Percentiles rank a stretch among this genome's conserved stretches.
These are phyloP conservation scores for Corniculantispora saksenae DNA, from an alignment of 2,329 filamentous ascomycete genomes.

Conservation along the genomic window DNA sequence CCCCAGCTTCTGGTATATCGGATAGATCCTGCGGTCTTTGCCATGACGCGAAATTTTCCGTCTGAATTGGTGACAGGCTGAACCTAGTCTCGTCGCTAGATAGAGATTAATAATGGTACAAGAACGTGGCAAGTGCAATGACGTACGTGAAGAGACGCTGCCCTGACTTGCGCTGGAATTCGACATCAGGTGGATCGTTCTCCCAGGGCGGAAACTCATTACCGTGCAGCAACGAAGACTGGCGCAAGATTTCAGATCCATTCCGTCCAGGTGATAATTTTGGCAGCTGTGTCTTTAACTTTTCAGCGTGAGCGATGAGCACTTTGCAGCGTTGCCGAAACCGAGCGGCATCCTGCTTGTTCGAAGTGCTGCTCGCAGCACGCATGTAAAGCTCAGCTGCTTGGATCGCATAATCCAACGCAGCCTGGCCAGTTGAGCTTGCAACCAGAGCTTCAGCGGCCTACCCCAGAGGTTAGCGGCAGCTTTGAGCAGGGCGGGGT, in stretches of 20 bases:
- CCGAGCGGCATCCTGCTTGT: slow-evolving; percentile 63
- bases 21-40: slow-evolving; percentile 71
- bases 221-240: slow-evolving; percentile 78
- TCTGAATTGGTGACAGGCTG: slow-evolving; percentile 72
- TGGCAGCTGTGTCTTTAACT: slow-evolving; percentile 59
- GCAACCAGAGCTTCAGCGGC: slow-evolving; percentile 40
- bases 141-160: slow-evolving; percentile 64
- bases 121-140: slow-evolving; percentile 20
- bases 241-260: slow-evolving; percentile 58
- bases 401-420: slow-evolving; percentile 72
- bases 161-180: slow-evolving; percentile 60
- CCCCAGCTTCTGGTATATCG: slow-evolving; percentile 33
- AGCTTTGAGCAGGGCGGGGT: not conserved
- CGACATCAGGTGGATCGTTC: slow-evolving; percentile 55
- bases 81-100: slow-evolving; percentile 68
- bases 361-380: slow-evolving; percentile 64
- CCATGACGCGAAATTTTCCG: slow-evolving; percentile 80
- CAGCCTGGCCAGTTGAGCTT: slow-evolving; percentile 49
- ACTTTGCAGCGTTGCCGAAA: slow-evolving; percentile 69
- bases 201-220: slow-evolving; percentile 85
- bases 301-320: slow-evolving; percentile 71
- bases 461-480: slow-evolving; percentile 26
- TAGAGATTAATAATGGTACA: not conserved
- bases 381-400: slow-evolving; percentile 82
- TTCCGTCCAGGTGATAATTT: not conserved